Evolutionary conservation across 192 early-diverging fungal species (phyloP).

Genomic region (Rhizophlyctis rosea): DNA sequence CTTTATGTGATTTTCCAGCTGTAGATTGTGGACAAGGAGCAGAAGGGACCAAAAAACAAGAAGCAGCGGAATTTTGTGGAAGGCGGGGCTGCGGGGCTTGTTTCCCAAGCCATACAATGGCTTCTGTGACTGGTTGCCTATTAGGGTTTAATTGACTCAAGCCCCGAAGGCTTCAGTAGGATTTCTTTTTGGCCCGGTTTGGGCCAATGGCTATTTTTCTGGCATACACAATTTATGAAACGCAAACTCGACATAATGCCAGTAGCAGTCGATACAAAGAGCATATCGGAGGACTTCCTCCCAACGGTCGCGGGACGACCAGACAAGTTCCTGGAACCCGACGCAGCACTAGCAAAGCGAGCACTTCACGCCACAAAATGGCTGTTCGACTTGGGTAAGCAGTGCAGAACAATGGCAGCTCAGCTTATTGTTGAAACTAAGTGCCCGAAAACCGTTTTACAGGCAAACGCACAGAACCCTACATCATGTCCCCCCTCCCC

Average conservation of each 20-base stretch:
- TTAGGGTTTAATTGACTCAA: too few species aligned
- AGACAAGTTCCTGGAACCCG: slow-evolving; percentile 13
- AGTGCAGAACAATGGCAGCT: neutral
- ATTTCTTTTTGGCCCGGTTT: too few species aligned
- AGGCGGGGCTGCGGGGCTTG: too few species aligned
- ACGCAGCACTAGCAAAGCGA: slow-evolving; percentile 1
- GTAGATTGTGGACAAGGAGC: too few species aligned
- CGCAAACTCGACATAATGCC: neutral
- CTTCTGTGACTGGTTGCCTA: too few species aligned
- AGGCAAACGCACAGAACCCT: slow-evolving; percentile 50
- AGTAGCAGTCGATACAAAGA: neutral
- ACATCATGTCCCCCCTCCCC: slow-evolving; percentile 49
- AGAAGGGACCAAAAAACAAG: too few species aligned
- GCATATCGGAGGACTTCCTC: neutral
- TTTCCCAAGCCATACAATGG: too few species aligned
- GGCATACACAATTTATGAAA: too few species aligned
- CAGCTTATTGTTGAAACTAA: neutral
- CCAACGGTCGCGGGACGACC: neutral
- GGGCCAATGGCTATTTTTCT: too few species aligned
- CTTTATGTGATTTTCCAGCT: too few species aligned
- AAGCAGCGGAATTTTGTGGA: too few species aligned
- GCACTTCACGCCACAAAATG: slow-evolving; percentile 17
- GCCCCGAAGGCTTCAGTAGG: too few species aligned
- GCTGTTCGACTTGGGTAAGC: slow-evolving; percentile 25
- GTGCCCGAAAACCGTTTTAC: neutral